Evolutionary conservation across 495 filamentous ascomycete genomes (phyloP).

Genomic region (Penicillium odoratum): DNA sequence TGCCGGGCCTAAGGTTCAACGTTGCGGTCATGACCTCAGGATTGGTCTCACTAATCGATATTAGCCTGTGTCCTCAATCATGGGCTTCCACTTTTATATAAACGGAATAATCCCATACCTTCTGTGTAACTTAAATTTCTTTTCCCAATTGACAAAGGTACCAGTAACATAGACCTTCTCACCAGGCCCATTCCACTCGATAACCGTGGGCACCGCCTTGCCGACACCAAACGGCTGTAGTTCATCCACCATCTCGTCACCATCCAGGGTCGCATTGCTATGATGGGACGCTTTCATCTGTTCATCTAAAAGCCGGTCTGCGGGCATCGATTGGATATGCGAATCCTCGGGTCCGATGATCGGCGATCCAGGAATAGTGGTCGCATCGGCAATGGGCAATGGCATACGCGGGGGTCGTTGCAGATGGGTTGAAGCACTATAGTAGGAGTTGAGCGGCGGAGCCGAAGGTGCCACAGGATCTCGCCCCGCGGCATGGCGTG

Average conservation of each 20-base stretch:
- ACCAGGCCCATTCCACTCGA: slow-evolving; percentile 78
- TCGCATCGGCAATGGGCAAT: slow-evolving; percentile 86
- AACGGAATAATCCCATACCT: slow-evolving; percentile 52
- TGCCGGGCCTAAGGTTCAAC: slow-evolving; percentile 82
- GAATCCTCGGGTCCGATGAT: slow-evolving; percentile 63
- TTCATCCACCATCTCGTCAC: slow-evolving; percentile 78
- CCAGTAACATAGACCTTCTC: slow-evolving; percentile 95
- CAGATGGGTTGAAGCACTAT: slow-evolving; percentile 54
- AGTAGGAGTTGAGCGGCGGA: slow-evolving; percentile 50
- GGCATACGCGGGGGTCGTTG: slow-evolving; percentile 83
- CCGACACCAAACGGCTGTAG: slow-evolving; percentile 52
- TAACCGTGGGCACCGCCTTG: slow-evolving; percentile 67
- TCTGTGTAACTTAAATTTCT: slow-evolving; percentile 81
- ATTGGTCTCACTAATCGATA: slow-evolving; percentile 33
- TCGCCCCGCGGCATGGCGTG: slow-evolving; percentile 34
- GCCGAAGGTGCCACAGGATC: slow-evolving; percentile 42
- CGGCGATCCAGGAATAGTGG: slow-evolving; percentile 81
- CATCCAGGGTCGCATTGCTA: slow-evolving; percentile 71
- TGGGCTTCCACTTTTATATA: not conserved
- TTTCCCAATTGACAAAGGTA: slow-evolving; percentile 93
- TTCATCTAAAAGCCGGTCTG: slow-evolving; percentile 49
- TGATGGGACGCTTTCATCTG: slow-evolving; percentile 55
- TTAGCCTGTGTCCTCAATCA: slow-evolving; percentile 8
- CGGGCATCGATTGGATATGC: slow-evolving; percentile 51
- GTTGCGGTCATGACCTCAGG: slow-evolving; percentile 65